phyloP scores from a whole-genome alignment of 2,329 filamentous ascomycete species.

The Knoxdaviesia capensis region DNA sequence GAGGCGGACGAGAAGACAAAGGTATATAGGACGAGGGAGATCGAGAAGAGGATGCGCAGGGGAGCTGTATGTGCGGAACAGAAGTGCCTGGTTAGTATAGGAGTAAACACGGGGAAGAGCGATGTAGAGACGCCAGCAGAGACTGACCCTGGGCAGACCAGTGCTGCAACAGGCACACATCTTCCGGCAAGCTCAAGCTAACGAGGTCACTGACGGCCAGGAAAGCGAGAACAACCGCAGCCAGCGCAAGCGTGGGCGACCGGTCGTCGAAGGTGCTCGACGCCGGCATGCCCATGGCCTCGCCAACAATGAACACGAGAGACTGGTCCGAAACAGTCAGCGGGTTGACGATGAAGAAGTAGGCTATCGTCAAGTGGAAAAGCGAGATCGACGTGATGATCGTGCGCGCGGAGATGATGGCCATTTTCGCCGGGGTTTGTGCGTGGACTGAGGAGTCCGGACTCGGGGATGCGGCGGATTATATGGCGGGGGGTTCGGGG shows the following conservation, averaged over 20 bases:
- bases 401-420: constrained; percentile 57
- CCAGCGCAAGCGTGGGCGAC: constrained; percentile 51
- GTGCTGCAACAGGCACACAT: constrained; percentile 40
- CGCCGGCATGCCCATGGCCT: constrained; percentile 59
- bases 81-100: neutral
- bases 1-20: constrained; percentile 37
- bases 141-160: constrained; percentile 45
- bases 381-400: constrained; percentile 67
- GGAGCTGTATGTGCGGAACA: constrained; percentile 22
- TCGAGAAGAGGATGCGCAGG: constrained; percentile 43
- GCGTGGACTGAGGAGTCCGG: no score
- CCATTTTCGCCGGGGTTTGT: constrained; percentile 34
- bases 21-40: constrained; percentile 40
- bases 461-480: no score
- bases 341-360: constrained; percentile 64
- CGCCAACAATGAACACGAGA: constrained; percentile 61
- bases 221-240: constrained; percentile 45
- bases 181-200: constrained; percentile 46
- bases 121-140: constrained; percentile 9
- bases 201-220: constrained; percentile 43
- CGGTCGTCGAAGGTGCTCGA: constrained; percentile 47
- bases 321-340: constrained; percentile 55
- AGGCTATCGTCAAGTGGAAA: constrained; percentile 68
- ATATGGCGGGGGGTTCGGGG: no score
- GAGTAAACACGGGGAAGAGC: neutral